Conservation (phyloP, 306 rosid genomes). For the Trichosanthes truncata region DNA sequence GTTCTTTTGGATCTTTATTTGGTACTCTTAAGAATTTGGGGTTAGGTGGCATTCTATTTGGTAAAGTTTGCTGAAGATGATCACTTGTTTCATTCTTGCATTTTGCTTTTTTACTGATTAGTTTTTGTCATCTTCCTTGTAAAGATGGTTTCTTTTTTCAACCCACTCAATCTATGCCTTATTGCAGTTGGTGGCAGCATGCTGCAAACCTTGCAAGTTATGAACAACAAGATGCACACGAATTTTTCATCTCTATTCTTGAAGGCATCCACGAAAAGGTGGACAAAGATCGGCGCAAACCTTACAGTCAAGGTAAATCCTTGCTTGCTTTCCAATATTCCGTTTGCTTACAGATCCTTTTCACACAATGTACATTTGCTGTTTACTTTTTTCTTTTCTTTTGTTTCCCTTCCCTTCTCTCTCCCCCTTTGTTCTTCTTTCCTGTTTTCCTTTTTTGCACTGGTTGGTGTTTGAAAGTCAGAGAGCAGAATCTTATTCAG, state of each 20-base stretch:
- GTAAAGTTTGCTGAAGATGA: background rate
- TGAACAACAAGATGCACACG: slow-evolving; percentile 98
- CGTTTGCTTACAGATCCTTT: slow-evolving; percentile 6
- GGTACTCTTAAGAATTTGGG: background rate
- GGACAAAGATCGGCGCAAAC: slow-evolving; percentile 58
- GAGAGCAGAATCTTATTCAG: background rate
- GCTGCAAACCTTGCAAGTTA: slow-evolving; percentile 90
- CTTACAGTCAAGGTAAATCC: slow-evolving; percentile 60
- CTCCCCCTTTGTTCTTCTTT: background rate
- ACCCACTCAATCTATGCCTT: background rate
- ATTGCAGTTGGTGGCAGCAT: slow-evolving; percentile 95
- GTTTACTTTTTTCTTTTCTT: background rate
- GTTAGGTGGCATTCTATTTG: too few species aligned
- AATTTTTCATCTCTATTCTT: slow-evolving; percentile 92
- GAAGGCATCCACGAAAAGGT: slow-evolving; percentile 94
- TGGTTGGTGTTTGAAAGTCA: background rate
- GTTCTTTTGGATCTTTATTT: background rate
- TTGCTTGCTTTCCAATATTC: slow-evolving; percentile 8
- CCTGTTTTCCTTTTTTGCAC: background rate
- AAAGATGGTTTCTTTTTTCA: background rate
- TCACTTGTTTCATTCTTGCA: background rate
- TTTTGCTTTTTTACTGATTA: background rate
- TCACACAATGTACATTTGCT: background rate
- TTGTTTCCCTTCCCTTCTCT: background rate
- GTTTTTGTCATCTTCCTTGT: background rate